Evolutionary conservation across 2,329 filamentous ascomycete species (phyloP).

Genomic region (Xylaria sp.): DNA sequence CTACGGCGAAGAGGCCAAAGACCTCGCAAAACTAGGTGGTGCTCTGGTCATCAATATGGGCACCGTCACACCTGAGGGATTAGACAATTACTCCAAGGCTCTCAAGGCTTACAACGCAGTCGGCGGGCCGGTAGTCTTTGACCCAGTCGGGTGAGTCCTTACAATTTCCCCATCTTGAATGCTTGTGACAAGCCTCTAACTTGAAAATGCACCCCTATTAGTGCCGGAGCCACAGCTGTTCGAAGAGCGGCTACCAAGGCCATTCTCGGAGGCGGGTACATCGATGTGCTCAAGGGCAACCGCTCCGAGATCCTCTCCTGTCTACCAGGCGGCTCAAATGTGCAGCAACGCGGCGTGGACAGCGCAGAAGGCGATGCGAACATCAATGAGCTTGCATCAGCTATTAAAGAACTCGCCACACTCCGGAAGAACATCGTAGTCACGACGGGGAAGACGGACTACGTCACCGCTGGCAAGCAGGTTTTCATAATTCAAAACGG

Average conservation of each 20-base stretch:
- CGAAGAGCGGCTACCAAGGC: constrained; percentile 76
- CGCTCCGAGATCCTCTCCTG: constrained; percentile 90
- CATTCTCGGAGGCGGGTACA: constrained; percentile 78
- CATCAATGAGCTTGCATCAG: constrained; percentile 64
- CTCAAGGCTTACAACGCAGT: constrained; percentile 83
- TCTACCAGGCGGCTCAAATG: constrained; percentile 48
- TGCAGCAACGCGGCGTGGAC: constrained; percentile 86
- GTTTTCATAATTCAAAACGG: constrained; percentile 81
- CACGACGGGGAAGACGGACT: constrained; percentile 83
- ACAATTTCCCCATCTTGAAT: background rate
- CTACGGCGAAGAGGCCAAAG: constrained; percentile 81
- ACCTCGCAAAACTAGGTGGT: constrained; percentile 81
- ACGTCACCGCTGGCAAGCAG: constrained; percentile 77
- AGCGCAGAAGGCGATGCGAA: constrained; percentile 67
- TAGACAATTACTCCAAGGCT: constrained; percentile 78
- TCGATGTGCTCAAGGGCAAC: constrained; percentile 94
- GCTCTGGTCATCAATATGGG: constrained; percentile 95
- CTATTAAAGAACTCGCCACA: constrained; percentile 74
- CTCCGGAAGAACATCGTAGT: constrained; percentile 78
- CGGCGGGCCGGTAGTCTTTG: constrained; percentile 81
- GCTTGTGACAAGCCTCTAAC: background rate
- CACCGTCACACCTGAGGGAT: constrained; percentile 80
- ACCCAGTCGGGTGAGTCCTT: constrained; percentile 79
- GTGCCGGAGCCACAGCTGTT: constrained; percentile 81
- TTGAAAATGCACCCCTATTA: constrained; percentile 43